phyloP scores from a whole-genome alignment of 257 asterid genomes.

The Solanum etuberosum region DNA sequence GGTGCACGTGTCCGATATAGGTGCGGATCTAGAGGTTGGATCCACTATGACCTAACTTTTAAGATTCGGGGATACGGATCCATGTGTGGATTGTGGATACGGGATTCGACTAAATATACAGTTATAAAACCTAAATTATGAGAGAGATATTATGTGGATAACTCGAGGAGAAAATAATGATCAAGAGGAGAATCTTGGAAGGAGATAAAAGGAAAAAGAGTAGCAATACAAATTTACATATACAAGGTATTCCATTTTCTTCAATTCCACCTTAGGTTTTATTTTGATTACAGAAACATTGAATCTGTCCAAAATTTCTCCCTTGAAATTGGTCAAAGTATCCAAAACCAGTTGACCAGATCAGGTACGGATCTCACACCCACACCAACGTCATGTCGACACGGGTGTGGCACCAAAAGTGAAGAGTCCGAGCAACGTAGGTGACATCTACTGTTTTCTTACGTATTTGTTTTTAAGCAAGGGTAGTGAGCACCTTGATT shows the following conservation, averaged over 20 bases:
- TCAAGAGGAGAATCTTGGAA: background rate
- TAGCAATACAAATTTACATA: background rate
- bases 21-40: background rate
- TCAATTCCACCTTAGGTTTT: background rate
- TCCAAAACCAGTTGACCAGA: background rate
- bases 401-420: background rate
- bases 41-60: background rate
- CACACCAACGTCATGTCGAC: background rate
- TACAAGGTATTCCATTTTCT: background rate
- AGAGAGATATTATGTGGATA: background rate
- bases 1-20: background rate
- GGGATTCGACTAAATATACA: background rate
- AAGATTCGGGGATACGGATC: background rate
- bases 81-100: background rate
- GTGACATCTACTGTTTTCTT: background rate
- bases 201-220: background rate
- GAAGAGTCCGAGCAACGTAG: background rate
- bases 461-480: background rate
- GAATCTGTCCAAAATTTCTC: background rate
- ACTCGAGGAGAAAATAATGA: background rate
- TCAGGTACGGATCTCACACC: background rate
- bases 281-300: background rate
- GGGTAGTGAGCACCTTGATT: background rate
- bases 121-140: background rate
- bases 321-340: background rate